A percentile compares a stretch with the other conserved stretches of the same genome.
phyloP scores from a whole-genome alignment of 164 flowering plant species.

The Vitis labrusca region DNA sequence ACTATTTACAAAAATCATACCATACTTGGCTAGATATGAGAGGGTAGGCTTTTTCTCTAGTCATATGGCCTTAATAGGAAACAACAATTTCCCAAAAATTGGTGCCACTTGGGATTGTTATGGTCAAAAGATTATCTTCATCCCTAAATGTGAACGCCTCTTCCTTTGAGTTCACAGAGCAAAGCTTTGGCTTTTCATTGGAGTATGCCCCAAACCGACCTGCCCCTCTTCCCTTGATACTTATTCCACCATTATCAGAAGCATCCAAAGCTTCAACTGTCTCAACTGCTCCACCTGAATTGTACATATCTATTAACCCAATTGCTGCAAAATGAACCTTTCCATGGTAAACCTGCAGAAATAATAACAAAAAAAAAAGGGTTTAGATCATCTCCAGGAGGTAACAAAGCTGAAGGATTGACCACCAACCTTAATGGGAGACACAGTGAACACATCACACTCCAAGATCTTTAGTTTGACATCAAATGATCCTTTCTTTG shows the following conservation, averaged over 20 bases:
- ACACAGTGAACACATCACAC: conserved; percentile 54
- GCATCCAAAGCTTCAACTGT: conserved; percentile 24
- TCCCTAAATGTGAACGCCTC: conserved; percentile 28
- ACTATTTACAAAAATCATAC: not conserved
- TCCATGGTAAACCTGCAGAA: conserved; percentile 36
- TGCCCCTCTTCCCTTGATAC: conserved; percentile 48
- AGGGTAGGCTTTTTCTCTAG: too few relatives aligned
- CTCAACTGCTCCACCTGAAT: conserved; percentile 66
- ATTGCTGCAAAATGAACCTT: conserved; percentile 55
- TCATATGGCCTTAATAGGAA: conserved; percentile 14
- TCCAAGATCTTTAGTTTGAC: conserved; percentile 39
- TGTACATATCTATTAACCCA: conserved; percentile 64
- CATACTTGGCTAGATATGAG: too few relatives aligned
- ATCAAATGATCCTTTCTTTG: conserved; percentile 23
- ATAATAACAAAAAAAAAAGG: not conserved
- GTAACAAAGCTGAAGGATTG: too few relatives aligned
- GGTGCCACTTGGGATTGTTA: conserved; percentile 30
- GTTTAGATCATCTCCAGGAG: not conserved
- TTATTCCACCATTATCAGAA: conserved; percentile 18
- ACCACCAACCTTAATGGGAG: conserved; percentile 54
- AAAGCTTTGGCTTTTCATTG: conserved; percentile 35
- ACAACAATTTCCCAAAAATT: conserved; percentile 47
- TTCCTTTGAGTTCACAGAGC: conserved; percentile 36
- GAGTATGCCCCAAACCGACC: conserved; percentile 63
- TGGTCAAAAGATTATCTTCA: conserved; percentile 37